Evolutionary conservation across 495 filamentous ascomycete genomes (phyloP).

Genomic region (Penicillium manginii): DNA sequence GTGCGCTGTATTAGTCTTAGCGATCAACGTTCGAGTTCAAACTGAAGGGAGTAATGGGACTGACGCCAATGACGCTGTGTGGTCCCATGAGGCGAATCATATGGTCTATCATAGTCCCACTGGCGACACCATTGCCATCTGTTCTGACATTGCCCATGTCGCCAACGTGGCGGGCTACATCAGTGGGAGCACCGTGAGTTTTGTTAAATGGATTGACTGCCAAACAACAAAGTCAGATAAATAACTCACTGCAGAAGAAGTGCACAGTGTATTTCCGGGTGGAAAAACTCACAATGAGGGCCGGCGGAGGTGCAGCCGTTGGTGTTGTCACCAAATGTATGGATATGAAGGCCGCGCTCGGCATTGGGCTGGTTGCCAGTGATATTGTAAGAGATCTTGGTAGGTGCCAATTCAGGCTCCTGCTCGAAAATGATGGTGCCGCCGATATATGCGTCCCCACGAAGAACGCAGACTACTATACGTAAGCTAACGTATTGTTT

Average conservation of each 20-base stretch:
- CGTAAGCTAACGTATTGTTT: too few relatives aligned
- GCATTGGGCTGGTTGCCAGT: constrained; percentile 91
- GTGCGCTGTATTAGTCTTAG: constrained; percentile 70
- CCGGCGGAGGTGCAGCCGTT: constrained; percentile 98
- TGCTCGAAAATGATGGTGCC: constrained; percentile 97
- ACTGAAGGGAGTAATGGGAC: too few relatives aligned
- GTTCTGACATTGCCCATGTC: constrained; percentile 97
- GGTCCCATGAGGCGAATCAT: constrained; percentile 92
- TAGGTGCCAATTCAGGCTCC: constrained; percentile 73
- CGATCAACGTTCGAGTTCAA: not conserved
- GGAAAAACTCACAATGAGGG: constrained; percentile 92
- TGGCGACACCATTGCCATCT: constrained; percentile 84
- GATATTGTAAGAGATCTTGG: constrained; percentile 91
- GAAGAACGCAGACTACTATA: too few relatives aligned
- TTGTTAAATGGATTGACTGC: constrained; percentile 93
- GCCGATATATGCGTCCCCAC: constrained; percentile 90
- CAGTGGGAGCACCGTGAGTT: constrained; percentile 84
- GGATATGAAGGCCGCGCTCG: constrained; percentile 95
- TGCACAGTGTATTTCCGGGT: too few relatives aligned
- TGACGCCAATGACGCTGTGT: constrained; percentile 92
- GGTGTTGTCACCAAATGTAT: constrained; percentile 99
- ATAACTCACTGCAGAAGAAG: too few relatives aligned
- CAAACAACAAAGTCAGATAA: too few relatives aligned
- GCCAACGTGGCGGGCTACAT: constrained; percentile 88
- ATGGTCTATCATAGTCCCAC: constrained; percentile 74